Evolutionary conservation across 2,329 filamentous ascomycete genomes (phyloP), one percentile per base, ranked within the genome.

Genomic region (Cytospora schulzeri): DNA sequence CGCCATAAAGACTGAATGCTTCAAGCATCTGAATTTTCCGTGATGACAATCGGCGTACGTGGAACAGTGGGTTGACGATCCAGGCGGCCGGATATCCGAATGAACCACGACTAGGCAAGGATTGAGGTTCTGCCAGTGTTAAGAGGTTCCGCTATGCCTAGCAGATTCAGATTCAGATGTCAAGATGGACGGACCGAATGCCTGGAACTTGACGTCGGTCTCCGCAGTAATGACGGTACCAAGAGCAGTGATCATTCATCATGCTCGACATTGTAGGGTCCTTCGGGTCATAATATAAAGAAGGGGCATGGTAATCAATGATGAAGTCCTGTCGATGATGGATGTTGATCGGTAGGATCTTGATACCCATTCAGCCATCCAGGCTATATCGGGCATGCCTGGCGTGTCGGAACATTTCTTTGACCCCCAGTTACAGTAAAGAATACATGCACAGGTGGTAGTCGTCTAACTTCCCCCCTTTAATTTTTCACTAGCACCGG

Each of bases 401-500:
- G 33, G 22, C 29, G 31, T 31, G 28, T 45, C 52, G 60, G 52
- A 56, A 38, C 58, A 2, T 51, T 62, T 38, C 19, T 9, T 48
- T 22, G 8, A 2, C 41, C n/a, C 22, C 9, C 45, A 48, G 45
- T 24, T 15, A 12, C 12, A 35, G 33, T 35, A 35, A 2, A 35
- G 33, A 14, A 35, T 35, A 35, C 33, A 12, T 35, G 14, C 14
- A 35, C 33, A n/a, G 19, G 41, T 8, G 17, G 17, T 31, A 31
- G 9, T 45, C n/a, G 41, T 9, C 59, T 52, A 61, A 50, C 33
- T 38, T 50, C 51, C 22, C 60, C 60, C 60, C 60, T 56, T 62
- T 56, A 62, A 60, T n/a, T 50, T 60, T 59, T 51, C 38, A 50
- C 50, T 33, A 50, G 33, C 56, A 48, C 51, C 55, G 59, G 62